Percentiles rank a stretch among this genome's conserved stretches.
Conservation (phyloP, 78 protist genomes). For the Dictyostelium capitatum region DNA sequence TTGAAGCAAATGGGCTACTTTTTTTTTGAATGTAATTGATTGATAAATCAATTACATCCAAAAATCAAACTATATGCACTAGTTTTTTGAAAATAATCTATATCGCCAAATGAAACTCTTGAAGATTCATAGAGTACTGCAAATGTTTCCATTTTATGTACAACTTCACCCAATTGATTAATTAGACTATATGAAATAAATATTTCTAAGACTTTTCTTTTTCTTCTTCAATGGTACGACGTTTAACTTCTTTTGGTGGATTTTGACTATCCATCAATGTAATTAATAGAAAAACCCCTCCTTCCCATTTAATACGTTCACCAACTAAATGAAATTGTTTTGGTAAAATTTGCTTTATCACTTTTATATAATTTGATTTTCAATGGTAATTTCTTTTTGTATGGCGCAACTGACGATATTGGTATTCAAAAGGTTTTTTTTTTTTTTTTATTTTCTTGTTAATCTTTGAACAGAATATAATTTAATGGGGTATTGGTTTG, state of each 20-base stretch:
- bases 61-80: slow-evolving; percentile 50
- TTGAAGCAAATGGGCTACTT: slow-evolving; percentile 1
- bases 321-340: slow-evolving; percentile 17
- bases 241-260: slow-evolving; percentile 69
- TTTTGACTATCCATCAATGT: not conserved
- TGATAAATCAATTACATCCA: slow-evolving; percentile 44
- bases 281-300: no score
- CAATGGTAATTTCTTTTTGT: slow-evolving; percentile 1
- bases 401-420: not conserved
- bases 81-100: not conserved
- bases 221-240: slow-evolving; percentile 29
- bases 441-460: not conserved
- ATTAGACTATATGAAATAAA: not conserved
- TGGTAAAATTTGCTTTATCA: slow-evolving; percentile 40
- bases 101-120: slow-evolving; percentile 32
- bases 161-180: not conserved
- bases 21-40: no score
- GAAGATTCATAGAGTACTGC: slow-evolving; percentile 18
- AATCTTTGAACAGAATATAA: not conserved
- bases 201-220: not conserved
- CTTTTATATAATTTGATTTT: slow-evolving; percentile 58
- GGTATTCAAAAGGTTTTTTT: not conserved
- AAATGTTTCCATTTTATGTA: not conserved
- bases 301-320: slow-evolving; percentile 60
- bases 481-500: slow-evolving; percentile 22